phyloP scores from a whole-genome alignment of 1,139 yeast genomes.

The Torulaspora pretoriensis region DNA sequence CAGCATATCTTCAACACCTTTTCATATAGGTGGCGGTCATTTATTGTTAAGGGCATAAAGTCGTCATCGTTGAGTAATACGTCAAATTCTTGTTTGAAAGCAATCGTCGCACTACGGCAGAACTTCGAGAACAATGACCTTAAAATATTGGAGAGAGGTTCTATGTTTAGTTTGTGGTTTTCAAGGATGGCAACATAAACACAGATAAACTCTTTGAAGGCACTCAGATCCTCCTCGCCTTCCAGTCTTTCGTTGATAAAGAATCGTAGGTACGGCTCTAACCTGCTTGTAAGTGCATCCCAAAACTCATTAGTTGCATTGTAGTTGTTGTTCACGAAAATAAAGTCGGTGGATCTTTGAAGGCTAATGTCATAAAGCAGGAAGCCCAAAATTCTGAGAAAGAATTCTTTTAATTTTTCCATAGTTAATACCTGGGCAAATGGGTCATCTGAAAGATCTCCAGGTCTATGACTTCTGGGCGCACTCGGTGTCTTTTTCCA shows the following conservation, averaged over 20 bases:
- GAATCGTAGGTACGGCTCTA: slow-evolving; percentile 50
- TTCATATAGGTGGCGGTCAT: slow-evolving; percentile 55
- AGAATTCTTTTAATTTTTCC: slow-evolving; percentile 49
- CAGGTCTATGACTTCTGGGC: slow-evolving; percentile 22
- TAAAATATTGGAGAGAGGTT: slow-evolving; percentile 59
- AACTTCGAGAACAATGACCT: slow-evolving; percentile 57
- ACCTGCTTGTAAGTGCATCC: slow-evolving; percentile 61
- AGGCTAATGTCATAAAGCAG: slow-evolving; percentile 71
- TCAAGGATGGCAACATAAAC: slow-evolving; percentile 75
- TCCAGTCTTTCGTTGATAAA: slow-evolving; percentile 35
- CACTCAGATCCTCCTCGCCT: slow-evolving; percentile 40
- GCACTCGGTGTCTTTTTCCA: slow-evolving; percentile 36
- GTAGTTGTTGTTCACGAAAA: slow-evolving; percentile 50
- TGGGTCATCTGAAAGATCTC: slow-evolving; percentile 22
- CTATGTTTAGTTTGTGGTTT: slow-evolving; percentile 58
- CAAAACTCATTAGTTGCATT: slow-evolving; percentile 69
- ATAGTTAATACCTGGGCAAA: slow-evolving; percentile 27
- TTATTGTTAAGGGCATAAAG: slow-evolving; percentile 79
- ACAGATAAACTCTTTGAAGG: slow-evolving; percentile 60
- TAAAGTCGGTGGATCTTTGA: slow-evolving; percentile 52
- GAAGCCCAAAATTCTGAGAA: slow-evolving; percentile 69
- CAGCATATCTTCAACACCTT: slow-evolving; percentile 63
- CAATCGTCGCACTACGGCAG: slow-evolving; percentile 51
- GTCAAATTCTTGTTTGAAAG: slow-evolving; percentile 60
- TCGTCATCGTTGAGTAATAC: slow-evolving; percentile 72